Evolutionary conservation across 345 rosid genomes (phyloP).

Genomic region (Microcos paniculata): DNA sequence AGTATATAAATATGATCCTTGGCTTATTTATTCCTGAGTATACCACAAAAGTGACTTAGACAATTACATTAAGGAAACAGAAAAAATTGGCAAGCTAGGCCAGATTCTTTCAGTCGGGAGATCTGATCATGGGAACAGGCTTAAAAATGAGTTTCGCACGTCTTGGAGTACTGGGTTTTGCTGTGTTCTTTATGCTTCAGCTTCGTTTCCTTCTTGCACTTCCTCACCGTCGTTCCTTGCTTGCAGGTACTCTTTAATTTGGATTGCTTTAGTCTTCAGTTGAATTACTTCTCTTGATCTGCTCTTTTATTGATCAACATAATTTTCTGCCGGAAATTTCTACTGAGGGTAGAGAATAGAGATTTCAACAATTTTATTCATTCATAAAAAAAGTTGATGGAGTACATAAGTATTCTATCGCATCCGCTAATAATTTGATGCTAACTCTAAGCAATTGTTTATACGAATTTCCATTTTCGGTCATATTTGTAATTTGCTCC

Average conservation of each 20-base stretch:
- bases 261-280: neutral
- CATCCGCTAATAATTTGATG: no score
- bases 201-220: neutral
- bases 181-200: neutral
- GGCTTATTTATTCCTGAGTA: neutral
- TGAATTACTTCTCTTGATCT: neutral
- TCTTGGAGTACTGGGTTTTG: neutral
- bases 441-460: no score
- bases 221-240: neutral
- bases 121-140: neutral
- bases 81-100: neutral
- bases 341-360: no score
- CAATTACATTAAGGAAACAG: neutral
- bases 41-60: neutral
- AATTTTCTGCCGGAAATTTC: no score
- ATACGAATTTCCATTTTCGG: no score
- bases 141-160: neutral
- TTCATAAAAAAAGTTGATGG: no score
- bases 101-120: neutral
- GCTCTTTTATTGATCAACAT: neutral
- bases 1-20: neutral
- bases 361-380: no score
- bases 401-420: no score
- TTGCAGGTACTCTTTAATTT: neutral
- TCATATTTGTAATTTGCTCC: no score